phyloP scores from a whole-genome alignment of 2,329 filamentous ascomycete species.

The Nothopassalora personata region DNA sequence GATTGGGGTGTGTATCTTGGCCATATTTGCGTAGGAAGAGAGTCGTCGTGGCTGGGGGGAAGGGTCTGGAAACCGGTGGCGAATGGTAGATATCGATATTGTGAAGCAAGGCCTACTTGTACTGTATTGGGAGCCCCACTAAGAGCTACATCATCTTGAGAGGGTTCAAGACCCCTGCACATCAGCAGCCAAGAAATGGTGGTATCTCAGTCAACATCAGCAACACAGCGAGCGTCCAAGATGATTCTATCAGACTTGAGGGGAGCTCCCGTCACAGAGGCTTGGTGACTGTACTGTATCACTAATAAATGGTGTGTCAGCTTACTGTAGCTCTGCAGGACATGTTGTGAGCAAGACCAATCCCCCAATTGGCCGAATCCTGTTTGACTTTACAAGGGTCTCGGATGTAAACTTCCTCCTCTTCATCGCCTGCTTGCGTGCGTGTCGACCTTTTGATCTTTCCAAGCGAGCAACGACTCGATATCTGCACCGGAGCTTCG shows the following conservation, averaged over 20 bases:
- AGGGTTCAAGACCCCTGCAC: not conserved
- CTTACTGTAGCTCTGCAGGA: no score
- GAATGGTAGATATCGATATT: not conserved
- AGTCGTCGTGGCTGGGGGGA: not conserved
- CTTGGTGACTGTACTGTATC: no score
- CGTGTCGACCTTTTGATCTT: not conserved
- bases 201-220: no score
- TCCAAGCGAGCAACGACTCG: not conserved
- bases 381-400: no score
- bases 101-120: not conserved
- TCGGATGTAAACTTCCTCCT: no score
- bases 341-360: no score
- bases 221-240: no score
- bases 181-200: no score
- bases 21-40: conserved; percentile 19
- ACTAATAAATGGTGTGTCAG: no score
- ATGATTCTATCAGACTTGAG: no score
- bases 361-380: no score
- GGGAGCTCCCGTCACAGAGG: no score
- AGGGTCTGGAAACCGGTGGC: not conserved
- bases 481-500: not conserved
- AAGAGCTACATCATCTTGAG: not conserved
- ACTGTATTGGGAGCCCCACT: not conserved
- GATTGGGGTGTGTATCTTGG: conserved; percentile 39
- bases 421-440: not conserved